A percentile compares a stretch with the other conserved stretches of the same genome.
phyloP scores from a whole-genome alignment of 805 yeast species.

The Priceomyces castillae region DNA sequence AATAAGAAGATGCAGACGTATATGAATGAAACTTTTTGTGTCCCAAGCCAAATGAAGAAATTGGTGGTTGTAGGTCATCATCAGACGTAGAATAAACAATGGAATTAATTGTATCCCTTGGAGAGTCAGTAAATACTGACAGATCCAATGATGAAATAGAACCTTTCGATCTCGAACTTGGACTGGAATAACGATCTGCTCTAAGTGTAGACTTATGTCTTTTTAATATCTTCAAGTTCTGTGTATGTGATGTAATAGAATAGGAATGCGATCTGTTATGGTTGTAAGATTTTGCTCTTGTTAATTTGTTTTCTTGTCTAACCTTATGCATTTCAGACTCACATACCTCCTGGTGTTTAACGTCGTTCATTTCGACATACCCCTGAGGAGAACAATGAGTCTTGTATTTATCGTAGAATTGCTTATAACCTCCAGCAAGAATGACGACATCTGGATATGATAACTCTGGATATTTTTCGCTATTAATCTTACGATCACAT shows the following conservation, averaged over 20 bases:
- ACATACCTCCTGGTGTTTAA: constrained; percentile 36
- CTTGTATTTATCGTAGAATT: constrained; percentile 61
- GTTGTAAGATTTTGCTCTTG: constrained; percentile 37
- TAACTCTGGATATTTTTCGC: constrained; percentile 73
- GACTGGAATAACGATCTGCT: constrained; percentile 5
- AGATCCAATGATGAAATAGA: constrained; percentile 26
- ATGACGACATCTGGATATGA: constrained; percentile 87
- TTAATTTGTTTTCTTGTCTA: constrained; percentile 40
- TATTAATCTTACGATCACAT: constrained; percentile 73
- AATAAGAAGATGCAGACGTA: constrained; percentile 21
- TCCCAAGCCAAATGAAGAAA: constrained; percentile 18
- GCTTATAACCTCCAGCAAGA: constrained; percentile 87
- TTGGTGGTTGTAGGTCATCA: constrained; percentile 29
- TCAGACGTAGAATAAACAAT: constrained; percentile 7
- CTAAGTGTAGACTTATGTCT: constrained; percentile 26
- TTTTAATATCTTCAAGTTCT: constrained; percentile 29
- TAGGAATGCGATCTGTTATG: constrained; percentile 29
- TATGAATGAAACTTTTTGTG: constrained; percentile 17
- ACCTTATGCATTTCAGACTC: constrained; percentile 46
- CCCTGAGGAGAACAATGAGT: constrained; percentile 68
- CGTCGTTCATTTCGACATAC: constrained; percentile 79
- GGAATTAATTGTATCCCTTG: constrained; percentile 4
- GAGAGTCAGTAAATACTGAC: constrained; percentile 15
- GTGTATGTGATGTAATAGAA: constrained; percentile 26
- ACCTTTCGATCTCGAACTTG: constrained; percentile 7